Conservation (phyloP, 306 rosid species). For the Cucumis cinereus region DNA sequence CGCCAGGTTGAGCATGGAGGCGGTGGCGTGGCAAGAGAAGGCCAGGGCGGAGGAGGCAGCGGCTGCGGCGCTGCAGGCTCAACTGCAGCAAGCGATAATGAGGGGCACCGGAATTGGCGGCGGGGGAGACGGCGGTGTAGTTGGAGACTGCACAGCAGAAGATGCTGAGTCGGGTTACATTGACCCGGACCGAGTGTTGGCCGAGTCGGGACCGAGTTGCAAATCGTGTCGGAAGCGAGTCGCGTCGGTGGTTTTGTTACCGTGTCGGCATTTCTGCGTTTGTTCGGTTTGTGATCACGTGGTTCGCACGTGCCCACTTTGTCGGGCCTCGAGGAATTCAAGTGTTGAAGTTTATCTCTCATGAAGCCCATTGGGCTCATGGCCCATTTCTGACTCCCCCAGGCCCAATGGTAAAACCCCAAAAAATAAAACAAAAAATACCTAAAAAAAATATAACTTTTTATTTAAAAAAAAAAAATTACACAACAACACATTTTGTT, state of each 20-base stretch:
- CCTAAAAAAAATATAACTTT: neutral
- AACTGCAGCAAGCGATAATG: conserved; percentile 61
- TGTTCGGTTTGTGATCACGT: conserved; percentile 56
- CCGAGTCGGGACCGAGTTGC: conserved; percentile 41
- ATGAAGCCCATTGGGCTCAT: conserved; percentile 22
- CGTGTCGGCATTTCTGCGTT: conserved; percentile 74
- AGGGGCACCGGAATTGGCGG: conserved; percentile 13
- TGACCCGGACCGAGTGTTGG: conserved; percentile 52
- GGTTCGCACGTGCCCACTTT: conserved; percentile 63
- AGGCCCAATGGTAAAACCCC: neutral
- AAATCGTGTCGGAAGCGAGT: conserved; percentile 50
- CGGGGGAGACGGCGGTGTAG: conserved; percentile 16
- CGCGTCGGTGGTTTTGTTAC: conserved; percentile 68
- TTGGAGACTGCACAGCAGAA: conserved; percentile 39
- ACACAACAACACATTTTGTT: neutral
- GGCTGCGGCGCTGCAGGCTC: conserved; percentile 57
- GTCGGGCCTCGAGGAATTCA: conserved; percentile 52
- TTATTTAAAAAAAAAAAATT: neutral
- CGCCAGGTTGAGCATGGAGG: conserved; percentile 54
- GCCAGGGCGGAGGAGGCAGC: conserved; percentile 62
- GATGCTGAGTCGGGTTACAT: conserved; percentile 75
- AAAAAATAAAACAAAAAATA: neutral
- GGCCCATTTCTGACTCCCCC: neutral
- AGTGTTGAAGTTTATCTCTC: conserved; percentile 59
- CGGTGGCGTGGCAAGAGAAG: conserved; percentile 78